Evolutionary conservation across 1,284 basidiomycete species (phyloP), one percentile per base, ranked within the genome.

Genomic region (Moniliophthora roreri): DNA sequence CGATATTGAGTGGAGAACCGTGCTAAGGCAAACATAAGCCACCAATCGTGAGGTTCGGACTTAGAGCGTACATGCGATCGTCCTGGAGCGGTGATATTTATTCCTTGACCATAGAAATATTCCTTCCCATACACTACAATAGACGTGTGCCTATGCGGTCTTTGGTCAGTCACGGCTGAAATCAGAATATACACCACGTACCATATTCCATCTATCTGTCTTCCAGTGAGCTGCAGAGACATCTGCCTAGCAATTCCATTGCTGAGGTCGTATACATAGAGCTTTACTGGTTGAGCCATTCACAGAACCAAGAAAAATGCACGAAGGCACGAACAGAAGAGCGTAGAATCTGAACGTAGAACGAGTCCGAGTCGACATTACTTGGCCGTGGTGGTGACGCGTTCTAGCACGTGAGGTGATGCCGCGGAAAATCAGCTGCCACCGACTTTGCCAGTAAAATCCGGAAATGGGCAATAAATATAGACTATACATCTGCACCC

Each of bases 231-330:
- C 63, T 89, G 85, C 39, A 79, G 69, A 8, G 91, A 93, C 50
- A 95, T 73, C 55, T 84, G 80, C 54, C 79, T 78, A 2, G 92
- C 93, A 62, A 95, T 77, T 41, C 93, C 93, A 66, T 88, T 84
- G 65, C 85, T 93, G 52, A 95, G 84, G 66, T 97, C 94, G 69
- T 97, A 97, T 0, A 96, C 85, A 64, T 94, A 95, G 36, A 97
- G 80, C 62, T 89, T 74, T 23, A 91, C 88, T 37, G 75, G 70
- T 37, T 55, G 28, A 16, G 56, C 35, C 55, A 55, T 57, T 28
- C 24, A 51, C 59, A 60, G 56, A 24, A 28, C 21, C 42, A 40
- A 26, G 10, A 11, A 35, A 36, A 49, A n/a, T n/a, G n/a, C n/a
- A n/a, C 13, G 24, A 44, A 15, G 23, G 38, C 10, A 42, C 26